Base-by-base conservation (phyloP, 2,329 filamentous ascomycete genomes). In the Tetracladium maxilliforme region DNA sequence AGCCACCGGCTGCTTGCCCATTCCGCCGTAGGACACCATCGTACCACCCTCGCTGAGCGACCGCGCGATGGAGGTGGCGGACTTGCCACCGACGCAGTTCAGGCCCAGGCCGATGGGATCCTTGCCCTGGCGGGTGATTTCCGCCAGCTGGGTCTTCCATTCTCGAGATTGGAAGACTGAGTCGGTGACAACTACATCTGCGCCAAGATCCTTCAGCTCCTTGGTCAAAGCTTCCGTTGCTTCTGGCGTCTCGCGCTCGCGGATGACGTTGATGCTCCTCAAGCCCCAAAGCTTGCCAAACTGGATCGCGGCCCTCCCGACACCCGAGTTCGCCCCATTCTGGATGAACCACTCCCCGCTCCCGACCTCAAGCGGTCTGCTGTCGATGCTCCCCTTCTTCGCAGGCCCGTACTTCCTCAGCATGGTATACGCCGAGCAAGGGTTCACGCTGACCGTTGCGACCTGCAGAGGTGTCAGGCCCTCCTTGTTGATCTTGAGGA, bases 341-440 rank as follows among this genome's bases (percentile, higher is more conserved):
- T 98, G 90, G 23, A 98, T 73, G 45, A 94, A 82, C 86, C 87
- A 98, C 29, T 92, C 77, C 27, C 86, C 80, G n/a, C 71, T 67
- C 28, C 64, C 45, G 43, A 75, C 51, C 4, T 57, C 45, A 37
- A 61, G 57, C n/a, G n/a, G n/a, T n/a, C 8, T 53, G 45, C 7
- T 43, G 41, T 43, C 65, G 58, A 28, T 55, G 56, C 24, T 64
- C 36, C 3, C 51, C 54, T 8, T 58, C 47, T 26, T 54, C 49
- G 30, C 57, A 55, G 26, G 52, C 5, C 54, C 71, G 43, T 87
- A 94, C 45, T 87, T 80, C 29, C 73, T 71, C 30, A 98, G 64
- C 74, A 98, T 92, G 27, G 86, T 71, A 54, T 92, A 95, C 3
- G 90, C 90, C 2, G 84, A 92, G 49, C 82, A 86, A 2, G 90